Conservation (phyloP, 2,329 filamentous ascomycete genomes). For the Cryphonectria nitschkei region DNA sequence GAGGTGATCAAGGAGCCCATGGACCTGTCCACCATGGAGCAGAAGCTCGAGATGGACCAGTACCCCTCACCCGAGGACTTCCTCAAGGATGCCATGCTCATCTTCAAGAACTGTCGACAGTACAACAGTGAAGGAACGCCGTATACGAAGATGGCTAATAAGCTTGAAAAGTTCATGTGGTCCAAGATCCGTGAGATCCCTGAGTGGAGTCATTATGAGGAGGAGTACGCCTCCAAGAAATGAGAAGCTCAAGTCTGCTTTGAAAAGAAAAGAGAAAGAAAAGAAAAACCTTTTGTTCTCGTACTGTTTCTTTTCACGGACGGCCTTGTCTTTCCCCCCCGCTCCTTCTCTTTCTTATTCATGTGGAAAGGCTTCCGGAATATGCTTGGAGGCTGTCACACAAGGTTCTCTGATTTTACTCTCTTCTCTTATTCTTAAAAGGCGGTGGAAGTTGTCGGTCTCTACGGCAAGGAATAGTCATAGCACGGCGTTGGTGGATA, state of each 20-base stretch:
- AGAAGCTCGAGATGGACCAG: constrained; percentile 89
- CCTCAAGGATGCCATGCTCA: constrained; percentile 81
- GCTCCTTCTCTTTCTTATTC: not conserved
- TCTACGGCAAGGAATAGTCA: not conserved
- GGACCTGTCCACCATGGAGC: constrained; percentile 95
- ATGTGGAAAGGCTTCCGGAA: not conserved
- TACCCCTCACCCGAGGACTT: constrained; percentile 94
- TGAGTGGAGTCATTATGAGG: constrained; percentile 77
- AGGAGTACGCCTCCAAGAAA: constrained; percentile 11
- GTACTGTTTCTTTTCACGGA: not conserved
- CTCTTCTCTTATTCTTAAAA: not conserved
- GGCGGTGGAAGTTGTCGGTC: not conserved
- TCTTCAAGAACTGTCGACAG: constrained; percentile 92
- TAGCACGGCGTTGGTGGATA: constrained; percentile 10
- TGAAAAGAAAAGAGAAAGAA: no score
- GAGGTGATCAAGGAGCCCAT: constrained; percentile 98
- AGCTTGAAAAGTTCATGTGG: constrained; percentile 95
- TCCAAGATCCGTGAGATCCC: constrained; percentile 87
- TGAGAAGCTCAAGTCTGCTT: not conserved
- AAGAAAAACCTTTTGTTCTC: not conserved
- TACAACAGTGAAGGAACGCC: constrained; percentile 97
- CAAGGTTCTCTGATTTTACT: not conserved
- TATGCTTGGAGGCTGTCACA: not conserved
- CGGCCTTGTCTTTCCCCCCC: not conserved
- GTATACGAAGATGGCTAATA: constrained; percentile 93